Evolutionary conservation across 2,329 filamentous ascomycete genomes (phyloP).

Genomic region (Dothidotthia symphoricarpi): DNA sequence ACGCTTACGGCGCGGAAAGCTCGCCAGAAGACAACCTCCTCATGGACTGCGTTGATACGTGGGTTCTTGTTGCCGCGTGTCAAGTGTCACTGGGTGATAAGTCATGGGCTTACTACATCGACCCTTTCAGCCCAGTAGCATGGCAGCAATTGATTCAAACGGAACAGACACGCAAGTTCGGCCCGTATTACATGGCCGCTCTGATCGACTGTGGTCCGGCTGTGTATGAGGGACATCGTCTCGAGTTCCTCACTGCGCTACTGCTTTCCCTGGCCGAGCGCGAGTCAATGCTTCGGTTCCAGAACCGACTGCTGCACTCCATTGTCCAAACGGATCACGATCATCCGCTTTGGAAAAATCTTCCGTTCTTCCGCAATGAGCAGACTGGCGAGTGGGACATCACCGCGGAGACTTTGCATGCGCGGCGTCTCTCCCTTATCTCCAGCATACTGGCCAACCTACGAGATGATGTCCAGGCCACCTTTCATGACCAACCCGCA

Average conservation of each 20-base stretch:
- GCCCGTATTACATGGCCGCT: conserved; percentile 46
- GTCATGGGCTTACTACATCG: conserved; percentile 58
- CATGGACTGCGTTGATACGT: conserved; percentile 53
- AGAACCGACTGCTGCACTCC: conserved; percentile 56
- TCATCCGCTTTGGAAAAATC: conserved; percentile 55
- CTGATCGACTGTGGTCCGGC: conserved; percentile 41
- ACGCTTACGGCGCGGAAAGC: conserved; percentile 60
- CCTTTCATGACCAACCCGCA: conserved; percentile 30
- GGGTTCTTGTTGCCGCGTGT: conserved; percentile 51
- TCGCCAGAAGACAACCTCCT: conserved; percentile 55
- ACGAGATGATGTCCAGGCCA: conserved; percentile 49
- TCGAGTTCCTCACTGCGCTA: conserved; percentile 54
- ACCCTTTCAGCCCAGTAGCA: conserved; percentile 53
- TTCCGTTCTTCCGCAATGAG: conserved; percentile 54
- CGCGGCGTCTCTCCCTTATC: conserved; percentile 56
- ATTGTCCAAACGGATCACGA: conserved; percentile 50
- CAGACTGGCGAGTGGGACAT: conserved; percentile 47
- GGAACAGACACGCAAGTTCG: conserved; percentile 47
- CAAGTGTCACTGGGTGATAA: conserved; percentile 47
- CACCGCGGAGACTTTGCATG: conserved; percentile 52
- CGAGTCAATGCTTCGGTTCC: conserved; percentile 60
- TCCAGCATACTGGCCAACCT: conserved; percentile 60
- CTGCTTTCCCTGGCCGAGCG: conserved; percentile 58
- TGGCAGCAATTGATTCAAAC: conserved; percentile 50
- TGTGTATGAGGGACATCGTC: conserved; percentile 48